These are phyloP conservation scores for Yamadazyma sp. DNA, from an alignment of 1,139 yeast species.

Conservation along the genomic window DNA sequence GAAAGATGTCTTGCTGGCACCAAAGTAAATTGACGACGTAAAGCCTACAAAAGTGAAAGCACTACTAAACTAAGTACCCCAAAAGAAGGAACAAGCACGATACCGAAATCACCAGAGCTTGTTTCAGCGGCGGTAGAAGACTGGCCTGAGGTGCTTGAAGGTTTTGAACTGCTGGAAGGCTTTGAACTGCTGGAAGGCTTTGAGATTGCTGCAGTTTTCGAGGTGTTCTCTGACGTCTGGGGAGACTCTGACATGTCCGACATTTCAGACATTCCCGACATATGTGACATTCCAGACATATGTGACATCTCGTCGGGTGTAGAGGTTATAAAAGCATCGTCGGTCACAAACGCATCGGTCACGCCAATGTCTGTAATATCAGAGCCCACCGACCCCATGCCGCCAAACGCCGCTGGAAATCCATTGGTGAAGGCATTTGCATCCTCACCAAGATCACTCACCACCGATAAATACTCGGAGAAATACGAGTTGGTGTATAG, in stretches of 20 bases:
- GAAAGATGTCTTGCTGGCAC: too few species aligned
- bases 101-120: conserved; percentile 1
- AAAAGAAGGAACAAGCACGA: conserved; percentile 3
- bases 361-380: too few species aligned
- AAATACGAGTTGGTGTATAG: neutral
- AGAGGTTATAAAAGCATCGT: too few species aligned
- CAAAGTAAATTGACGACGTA: too few species aligned
- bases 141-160: neutral
- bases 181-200: too few species aligned
- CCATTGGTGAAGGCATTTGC: neutral
- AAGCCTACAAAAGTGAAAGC: conserved; percentile 1
- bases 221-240: neutral
- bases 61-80: conserved; percentile 4
- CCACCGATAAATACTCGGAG: neutral
- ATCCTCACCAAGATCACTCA: neutral
- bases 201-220: neutral
- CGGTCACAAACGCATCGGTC: too few species aligned
- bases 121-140: neutral
- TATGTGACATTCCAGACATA: too few species aligned
- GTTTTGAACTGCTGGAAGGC: too few species aligned
- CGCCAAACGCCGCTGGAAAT: too few species aligned
- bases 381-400: too few species aligned
- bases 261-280: too few species aligned
- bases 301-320: too few species aligned
- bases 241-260: neutral